phyloP scores from a whole-genome alignment of 495 filamentous ascomycete species.

The Trichoderma parareesei region DNA sequence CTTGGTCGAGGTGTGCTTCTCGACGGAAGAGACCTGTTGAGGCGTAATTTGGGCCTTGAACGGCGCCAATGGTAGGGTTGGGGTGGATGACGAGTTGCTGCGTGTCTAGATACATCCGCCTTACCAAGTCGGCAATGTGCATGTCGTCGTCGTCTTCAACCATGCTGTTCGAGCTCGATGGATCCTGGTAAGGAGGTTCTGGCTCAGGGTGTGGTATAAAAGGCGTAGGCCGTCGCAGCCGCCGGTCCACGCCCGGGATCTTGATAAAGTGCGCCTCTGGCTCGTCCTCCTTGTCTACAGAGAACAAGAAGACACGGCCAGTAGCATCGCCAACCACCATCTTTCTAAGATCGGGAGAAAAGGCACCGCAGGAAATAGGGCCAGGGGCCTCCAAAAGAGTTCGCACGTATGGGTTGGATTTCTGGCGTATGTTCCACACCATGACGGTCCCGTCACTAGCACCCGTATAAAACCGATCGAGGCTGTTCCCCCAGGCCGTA shows the following conservation, averaged over 20 bases:
- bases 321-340: conserved; percentile 70
- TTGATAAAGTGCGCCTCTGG: conserved; percentile 15
- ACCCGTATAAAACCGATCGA: conserved; percentile 76
- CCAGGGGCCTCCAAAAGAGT: conserved; percentile 44
- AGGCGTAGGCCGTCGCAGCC: conserved; percentile 30
- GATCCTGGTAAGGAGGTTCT: conserved; percentile 23
- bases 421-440: conserved; percentile 64
- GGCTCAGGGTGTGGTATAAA: conserved; percentile 39
- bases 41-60: conserved; percentile 38
- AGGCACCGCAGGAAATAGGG: conserved; percentile 57
- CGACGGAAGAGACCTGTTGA: conserved; percentile 27
- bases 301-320: conserved; percentile 63
- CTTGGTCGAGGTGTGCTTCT: conserved; percentile 33
- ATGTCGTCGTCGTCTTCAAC: conserved; percentile 16
- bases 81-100: conserved; percentile 24
- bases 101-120: conserved; percentile 22
- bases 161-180: conserved; percentile 12
- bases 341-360: conserved; percentile 62
- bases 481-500: conserved; percentile 64
- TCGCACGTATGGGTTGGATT: conserved; percentile 51
- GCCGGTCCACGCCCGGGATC: conserved; percentile 16
- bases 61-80: conserved; percentile 31
- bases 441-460: conserved; percentile 83
- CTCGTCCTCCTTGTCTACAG: conserved; percentile 32
- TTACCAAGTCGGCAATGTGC: conserved; percentile 18